Evolutionary conservation across 805 yeast genomes (phyloP), one percentile per base, ranked within the genome.

Genomic region (Hanseniaspora nectarophila): DNA sequence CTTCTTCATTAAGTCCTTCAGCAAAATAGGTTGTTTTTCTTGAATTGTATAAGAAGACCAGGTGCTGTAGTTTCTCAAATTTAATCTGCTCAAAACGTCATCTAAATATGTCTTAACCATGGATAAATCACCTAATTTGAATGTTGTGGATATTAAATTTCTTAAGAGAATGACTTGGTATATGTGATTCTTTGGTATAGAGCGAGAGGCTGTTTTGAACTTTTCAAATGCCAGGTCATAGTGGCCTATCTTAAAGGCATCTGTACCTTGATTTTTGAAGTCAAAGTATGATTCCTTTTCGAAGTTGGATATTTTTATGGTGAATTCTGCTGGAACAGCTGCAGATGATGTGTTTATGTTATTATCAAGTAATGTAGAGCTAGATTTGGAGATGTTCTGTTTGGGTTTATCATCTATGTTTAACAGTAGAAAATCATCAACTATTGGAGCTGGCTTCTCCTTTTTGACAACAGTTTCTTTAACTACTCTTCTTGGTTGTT

Each of bases 201-300:
- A 63, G 28, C 70, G 67, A n/a, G 78, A 64, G 1, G 82, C 73
- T 38, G 74, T 69, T 31, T 76, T 71, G 62, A 85, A 92, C 51
- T 73, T 71, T 28, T 68, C 73, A 13, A 77, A 69, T 0, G 98
- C 89, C 4, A 69, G 61, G 4, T 78, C 64, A 63, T 82, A 92
- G 63, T 92, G 90, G 18, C 99, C 99, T n/a, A 78, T 74, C 53
- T 77, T 76, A 69, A 80, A 92, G 1, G 79, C 73, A 16, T 72
- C 73, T 6, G 77, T 68, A 5, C 88, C 98, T 24, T 72, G 72
- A 7, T 65, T 66, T 55, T 79, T 77, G 28, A 72, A 69, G 23
- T 73, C 74, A 7, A 70, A 60, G 69, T 69, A 80, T 58, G 66
- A 61, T 8, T 61, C 61, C 31, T 60, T 45, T 58, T 65, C 69